Evolutionary conservation across 305 asterid species (phyloP).

Genomic region (Rubia balearica): DNA sequence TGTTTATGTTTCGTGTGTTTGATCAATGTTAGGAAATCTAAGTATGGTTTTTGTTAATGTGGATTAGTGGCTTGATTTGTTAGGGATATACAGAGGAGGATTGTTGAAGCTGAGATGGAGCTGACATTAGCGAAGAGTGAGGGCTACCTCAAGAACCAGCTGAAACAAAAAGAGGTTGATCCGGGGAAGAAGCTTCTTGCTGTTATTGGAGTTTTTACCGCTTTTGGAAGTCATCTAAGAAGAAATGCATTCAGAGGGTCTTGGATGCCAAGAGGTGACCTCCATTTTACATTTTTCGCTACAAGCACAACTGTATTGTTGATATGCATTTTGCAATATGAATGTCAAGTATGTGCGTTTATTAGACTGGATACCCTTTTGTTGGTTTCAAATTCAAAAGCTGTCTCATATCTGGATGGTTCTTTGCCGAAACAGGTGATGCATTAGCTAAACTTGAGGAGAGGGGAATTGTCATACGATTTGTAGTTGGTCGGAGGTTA

Average conservation of each 20-base stretch:
- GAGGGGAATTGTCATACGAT: conserved; percentile 69
- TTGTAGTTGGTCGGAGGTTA: conserved; percentile 92
- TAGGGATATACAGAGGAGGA: conserved; percentile 66
- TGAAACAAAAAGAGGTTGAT: conserved; percentile 39
- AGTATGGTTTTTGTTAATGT: not conserved
- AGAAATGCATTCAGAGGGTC: conserved; percentile 75
- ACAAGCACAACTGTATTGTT: conserved; percentile 11
- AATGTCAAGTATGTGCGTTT: not conserved
- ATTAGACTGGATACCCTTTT: not conserved
- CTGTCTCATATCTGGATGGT: not conserved
- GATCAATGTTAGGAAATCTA: not conserved
- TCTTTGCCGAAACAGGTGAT: conserved; percentile 47
- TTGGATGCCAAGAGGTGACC: conserved; percentile 77
- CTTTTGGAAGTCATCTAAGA: conserved; percentile 72
- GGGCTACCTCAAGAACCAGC: conserved; percentile 80
- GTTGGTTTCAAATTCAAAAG: not conserved
- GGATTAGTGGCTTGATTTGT: conserved; percentile 3
- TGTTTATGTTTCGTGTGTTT: not conserved
- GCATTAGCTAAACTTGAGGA: conserved; percentile 69
- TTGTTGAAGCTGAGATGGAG: conserved; percentile 94
- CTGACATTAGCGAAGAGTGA: conserved; percentile 88
- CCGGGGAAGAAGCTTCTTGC: conserved; percentile 66
- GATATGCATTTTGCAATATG: not conserved
- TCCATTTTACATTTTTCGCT: not conserved
- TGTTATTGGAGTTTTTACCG: conserved; percentile 88